Base-by-base conservation (phyloP, 2,329 filamentous ascomycete species). In the Cyphellophora attinorum region DNA sequence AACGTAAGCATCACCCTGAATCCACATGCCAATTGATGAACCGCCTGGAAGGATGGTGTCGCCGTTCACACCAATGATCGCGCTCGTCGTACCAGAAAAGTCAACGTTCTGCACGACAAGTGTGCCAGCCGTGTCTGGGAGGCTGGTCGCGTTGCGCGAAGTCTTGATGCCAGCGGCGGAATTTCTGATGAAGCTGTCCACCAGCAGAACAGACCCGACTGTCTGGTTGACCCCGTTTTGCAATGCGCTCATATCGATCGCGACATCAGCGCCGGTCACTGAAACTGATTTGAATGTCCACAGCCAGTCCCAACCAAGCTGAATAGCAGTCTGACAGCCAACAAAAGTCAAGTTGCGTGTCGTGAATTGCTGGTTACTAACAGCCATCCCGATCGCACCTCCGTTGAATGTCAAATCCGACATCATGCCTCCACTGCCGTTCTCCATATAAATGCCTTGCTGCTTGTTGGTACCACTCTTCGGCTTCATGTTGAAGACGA, bases 261-360 rank as follows among this genome's bases (percentile, higher is more conserved):
- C 85, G 25, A 88, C 61, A n/a, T 66, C 62, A 54, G 80, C 84
- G 54, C 80, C 76, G 56, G 85, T 77, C 59, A 93, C 83, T 29
- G 63, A 70, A 23, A 93, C 48, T 21, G 74, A 81, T 55, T 89
- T 85, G 60, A 91, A 75, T 29, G 79, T 76, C 80, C 82, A 93
- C 12, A 77, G 67, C 85, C 85, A 93, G 64, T 89, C 84, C 85
- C 85, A 93, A 67, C 86, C 86, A 77, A 91, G 81, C 62, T 74
- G 85, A 44, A 93, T 76, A 42, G 82, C 85, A 2, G 84, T 93
- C 53, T 84, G 72, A 65, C 82, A 88, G 57, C 74, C 70, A 56
- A 82, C 84, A 70, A 93, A 93, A 21, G 72, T 81, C 55, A 91
- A 53, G 60, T 93, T 91, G 47, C 85, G 79, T 17, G 78, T 80